Base-by-base conservation (phyloP, 2,329 filamentous ascomycete species). In the Fusarium oxysporum region DNA sequence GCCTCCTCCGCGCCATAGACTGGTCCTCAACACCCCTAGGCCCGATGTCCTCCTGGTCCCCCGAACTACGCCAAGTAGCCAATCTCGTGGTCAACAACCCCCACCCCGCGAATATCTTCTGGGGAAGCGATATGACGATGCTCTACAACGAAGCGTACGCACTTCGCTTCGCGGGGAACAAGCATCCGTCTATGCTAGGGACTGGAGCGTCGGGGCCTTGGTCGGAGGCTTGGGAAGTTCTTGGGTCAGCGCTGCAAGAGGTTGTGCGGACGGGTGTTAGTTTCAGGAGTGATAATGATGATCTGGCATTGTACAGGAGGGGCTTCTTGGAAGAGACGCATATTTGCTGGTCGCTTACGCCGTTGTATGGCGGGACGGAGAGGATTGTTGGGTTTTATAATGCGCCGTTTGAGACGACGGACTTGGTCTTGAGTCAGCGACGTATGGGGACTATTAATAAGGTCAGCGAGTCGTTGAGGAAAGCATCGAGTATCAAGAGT, bases 101-200 rank as follows among this genome's bases (percentile, higher is more conserved):
- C 0, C 77, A 80, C 33, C 86, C 87, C 1, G 84, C 85, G 5
- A 87, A 86, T 4, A 85, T 90, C 80, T 91, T 91, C 75, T 91
- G 89, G 89, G 89, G 89, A 4, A 83, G 83, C 21, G 89, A 91
- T 37, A 81, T 91, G 55, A 86, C 90, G 6, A 88, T 89, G 58
- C 86, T 92, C 6, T 92, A 92, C 79, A 92, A 92, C 63, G 89
- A 91, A 76, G 86, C 89, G 0, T 91, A 83, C 40, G 80, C 90
- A 53, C 79, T 82, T 44, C 78, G 87, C 43, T 84, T 91, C 8
- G 89, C 89, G 12, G 90, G 90, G 7, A 87, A 90, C 71, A 91
- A 91, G 68, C 90, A 92, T 68, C 90, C 90, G 0, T 78, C 78
- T 2, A 80, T 92, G 30, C 90, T 92, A 85, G 90, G 90, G 0